Conservation (phyloP, 352 stramenopile species). For the Phytophthora pisi region DNA sequence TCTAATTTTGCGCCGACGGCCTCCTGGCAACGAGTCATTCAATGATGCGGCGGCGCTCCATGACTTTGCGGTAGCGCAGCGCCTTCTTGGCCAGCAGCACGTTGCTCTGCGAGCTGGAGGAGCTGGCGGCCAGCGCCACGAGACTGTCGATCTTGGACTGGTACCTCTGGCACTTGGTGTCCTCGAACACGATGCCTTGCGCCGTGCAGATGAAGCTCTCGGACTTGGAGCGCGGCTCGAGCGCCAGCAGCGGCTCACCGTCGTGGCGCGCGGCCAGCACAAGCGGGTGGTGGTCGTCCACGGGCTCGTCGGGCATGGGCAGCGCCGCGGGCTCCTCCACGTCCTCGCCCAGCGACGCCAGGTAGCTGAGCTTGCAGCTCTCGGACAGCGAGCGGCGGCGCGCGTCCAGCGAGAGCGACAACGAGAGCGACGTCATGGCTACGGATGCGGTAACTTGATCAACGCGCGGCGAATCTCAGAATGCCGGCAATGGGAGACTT, state of each 20-base stretch:
- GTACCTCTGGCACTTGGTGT: constrained; percentile 17
- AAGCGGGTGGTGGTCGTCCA: constrained; percentile 24
- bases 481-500: constrained; percentile 3
- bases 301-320: background rate
- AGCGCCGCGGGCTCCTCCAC: background rate
- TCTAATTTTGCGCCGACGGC: constrained; percentile 9
- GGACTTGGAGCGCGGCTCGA: constrained; percentile 29
- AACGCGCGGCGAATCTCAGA: constrained; percentile 19
- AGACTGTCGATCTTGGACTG: constrained; percentile 17
- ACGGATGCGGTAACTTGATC: constrained; percentile 5
- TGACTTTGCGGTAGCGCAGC: constrained; percentile 35
- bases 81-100: constrained; percentile 39
- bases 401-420: background rate
- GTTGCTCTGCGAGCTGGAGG: constrained; percentile 20
- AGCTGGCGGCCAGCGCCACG: constrained; percentile 18
- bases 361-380: constrained; percentile 17
- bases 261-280: constrained; percentile 12
- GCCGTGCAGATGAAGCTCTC: constrained; percentile 40
- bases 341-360: constrained; percentile 18
- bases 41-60: constrained; percentile 22
- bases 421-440: constrained; percentile 7
- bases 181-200: constrained; percentile 35
- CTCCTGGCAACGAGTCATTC: constrained; percentile 12
- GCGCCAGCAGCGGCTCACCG: background rate
- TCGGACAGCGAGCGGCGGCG: constrained; percentile 19